Evolutionary conservation across 768 basidiomycete genomes (phyloP), one percentile per base, ranked within the genome.

Genomic region (Phylloporus arenicola): DNA sequence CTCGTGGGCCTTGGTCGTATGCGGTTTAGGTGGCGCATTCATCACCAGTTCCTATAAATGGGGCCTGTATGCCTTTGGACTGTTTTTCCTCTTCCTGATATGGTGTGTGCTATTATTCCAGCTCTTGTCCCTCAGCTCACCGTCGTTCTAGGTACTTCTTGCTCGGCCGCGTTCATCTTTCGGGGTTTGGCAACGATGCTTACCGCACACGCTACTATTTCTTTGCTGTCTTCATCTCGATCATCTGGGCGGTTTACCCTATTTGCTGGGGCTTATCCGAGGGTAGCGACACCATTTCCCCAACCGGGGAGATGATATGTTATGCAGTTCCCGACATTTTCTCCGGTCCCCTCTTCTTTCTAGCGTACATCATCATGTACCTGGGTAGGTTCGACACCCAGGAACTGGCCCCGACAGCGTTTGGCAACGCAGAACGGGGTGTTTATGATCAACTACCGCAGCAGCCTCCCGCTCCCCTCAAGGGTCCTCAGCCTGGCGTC

Each of bases 161-260:
- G 12, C 59, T 71, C 16, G 56, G 51, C 20, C 62, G 67, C 12
- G 63, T 64, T 7, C 47, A 58, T 11, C 53, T 59, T 42, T 60
- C 54, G 17, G 58, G 61, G 19, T 69, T 65, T 60, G 55, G 62
- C 33, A 56, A 58, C 11, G 57, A 48, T 0, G 47, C 47, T 10
- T 61, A 68, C 27, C 66, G 63, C 16, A 16, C 24, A 5, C 61
- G 63, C 6, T 73, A 69, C 57, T 50, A 64, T 14, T 24, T 48
- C 17, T 70, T 72, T n/a, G 73, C 76, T 3, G 57, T 54, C 13
- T 73, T 73, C 66, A 68, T 83, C 52, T 68, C 73, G n/a, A 71
- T 80, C 64, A 68, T 82, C 56, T 81, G 78, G 76, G 48, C 76
- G 50, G 55, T 79, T n/a, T 82, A 82, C 67, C 77, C 81, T 10